These are phyloP conservation scores for Umbellularia californica DNA, from an alignment of 164 flowering plant genomes.

Conservation along the genomic window DNA sequence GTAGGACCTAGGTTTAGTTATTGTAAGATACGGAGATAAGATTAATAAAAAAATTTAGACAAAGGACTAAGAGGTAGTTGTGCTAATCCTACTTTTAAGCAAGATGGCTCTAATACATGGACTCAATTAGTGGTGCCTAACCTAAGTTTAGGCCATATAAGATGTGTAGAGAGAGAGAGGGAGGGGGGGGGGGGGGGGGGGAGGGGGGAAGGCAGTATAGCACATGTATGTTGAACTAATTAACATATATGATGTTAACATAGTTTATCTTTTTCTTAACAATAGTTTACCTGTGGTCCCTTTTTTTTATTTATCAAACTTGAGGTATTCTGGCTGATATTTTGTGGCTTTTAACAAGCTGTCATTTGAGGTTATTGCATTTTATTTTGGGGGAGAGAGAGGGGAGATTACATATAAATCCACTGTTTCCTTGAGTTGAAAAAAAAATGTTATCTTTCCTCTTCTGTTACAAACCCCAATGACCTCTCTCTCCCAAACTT, in stretches of 20 bases:
- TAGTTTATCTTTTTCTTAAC: not conserved
- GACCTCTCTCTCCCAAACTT: slow-evolving; percentile 13
- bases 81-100: no score
- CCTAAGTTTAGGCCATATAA: no score
- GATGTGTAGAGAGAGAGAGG: no score
- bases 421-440: slow-evolving; percentile 31
- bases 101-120: no score
- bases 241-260: no score
- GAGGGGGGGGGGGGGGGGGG: no score
- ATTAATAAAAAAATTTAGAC: no score
- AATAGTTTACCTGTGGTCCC: not conserved
- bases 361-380: slow-evolving; percentile 1
- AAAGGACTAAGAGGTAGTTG: no score
- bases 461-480: slow-evolving; percentile 29
- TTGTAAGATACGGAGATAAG: not conserved
- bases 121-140: no score
- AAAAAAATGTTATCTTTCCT: slow-evolving; percentile 32
- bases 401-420: slow-evolving; percentile 27
- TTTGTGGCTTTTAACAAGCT: slow-evolving; percentile 4
- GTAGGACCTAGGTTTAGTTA: not conserved
- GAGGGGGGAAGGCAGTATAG: no score
- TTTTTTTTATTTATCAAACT: not conserved
- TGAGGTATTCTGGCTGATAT: not conserved
- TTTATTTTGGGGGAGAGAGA: slow-evolving; percentile 13
- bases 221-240: no score